phyloP scores from a whole-genome alignment of 805 yeast genomes.

The Candida dendrica region DNA sequence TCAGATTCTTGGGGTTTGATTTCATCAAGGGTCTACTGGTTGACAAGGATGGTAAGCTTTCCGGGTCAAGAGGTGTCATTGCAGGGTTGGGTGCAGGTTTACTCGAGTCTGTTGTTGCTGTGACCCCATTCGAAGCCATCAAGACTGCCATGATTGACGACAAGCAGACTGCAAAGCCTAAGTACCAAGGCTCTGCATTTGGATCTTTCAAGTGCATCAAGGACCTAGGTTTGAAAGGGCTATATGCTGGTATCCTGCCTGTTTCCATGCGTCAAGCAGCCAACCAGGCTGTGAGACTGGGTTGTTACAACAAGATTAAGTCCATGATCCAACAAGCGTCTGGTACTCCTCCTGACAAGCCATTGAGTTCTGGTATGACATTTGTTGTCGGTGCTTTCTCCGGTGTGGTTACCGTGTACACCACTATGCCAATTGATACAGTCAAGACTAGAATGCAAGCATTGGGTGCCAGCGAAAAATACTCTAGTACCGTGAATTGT shows the following conservation, averaged over 20 bases:
- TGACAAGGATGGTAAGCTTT: conserved; percentile 79
- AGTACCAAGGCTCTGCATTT: conserved; percentile 51
- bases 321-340: conserved; percentile 65
- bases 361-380: conserved; percentile 71
- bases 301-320: conserved; percentile 86
- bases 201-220: conserved; percentile 60
- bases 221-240: conserved; percentile 77
- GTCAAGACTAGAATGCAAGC: conserved; percentile 97
- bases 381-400: conserved; percentile 88
- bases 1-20: conserved; percentile 89
- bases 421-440: conserved; percentile 94
- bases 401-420: conserved; percentile 81
- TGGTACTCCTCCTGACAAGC: conserved; percentile 59
- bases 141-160: conserved; percentile 95
- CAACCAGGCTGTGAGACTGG: conserved; percentile 89
- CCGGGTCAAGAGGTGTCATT: conserved; percentile 84
- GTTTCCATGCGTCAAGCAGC: conserved; percentile 95
- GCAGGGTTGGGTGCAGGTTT: conserved; percentile 99
- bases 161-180: conserved; percentile 68
- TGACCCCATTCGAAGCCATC: conserved; percentile 95
- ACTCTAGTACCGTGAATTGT: conserved; percentile 74
- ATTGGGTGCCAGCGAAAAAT: conserved; percentile 64
- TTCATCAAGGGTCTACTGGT: conserved; percentile 68
- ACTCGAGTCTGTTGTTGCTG: conserved; percentile 85
- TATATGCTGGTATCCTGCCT: conserved; percentile 86